Base-by-base conservation (phyloP, 768 basidiomycete genomes). In the Leccinum disarticulatum region DNA sequence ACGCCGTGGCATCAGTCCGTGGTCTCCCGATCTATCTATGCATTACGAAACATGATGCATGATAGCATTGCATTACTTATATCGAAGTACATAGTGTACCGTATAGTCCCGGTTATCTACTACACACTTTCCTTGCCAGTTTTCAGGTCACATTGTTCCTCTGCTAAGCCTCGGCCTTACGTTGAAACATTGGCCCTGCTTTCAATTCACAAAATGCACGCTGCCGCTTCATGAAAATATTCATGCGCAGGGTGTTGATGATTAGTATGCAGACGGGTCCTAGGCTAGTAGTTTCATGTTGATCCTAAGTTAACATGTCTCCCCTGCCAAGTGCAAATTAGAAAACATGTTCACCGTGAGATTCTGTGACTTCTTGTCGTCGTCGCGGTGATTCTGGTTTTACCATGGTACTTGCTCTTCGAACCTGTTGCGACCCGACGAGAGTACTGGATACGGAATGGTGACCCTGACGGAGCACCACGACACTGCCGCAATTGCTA, bases 1-100 rank as follows among this genome's bases (percentile, higher is more conserved):
- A 59, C 50, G 48, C 31, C 59, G 38, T 55, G 33, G 28, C 33
- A 46, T 36, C 10, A 49, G 19, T 59, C 51, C 52, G 33, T 28
- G 33, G 33, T n/a, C 43, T 22, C 28, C 25, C 19, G 31, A 56
- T 52, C 25, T 41, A 41, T 41, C 17, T 41, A 41, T 41, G 10
- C 43, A 19, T 11, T 43, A 43, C 10, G 10, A 14, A 15, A 36
- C 36, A 43, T 41, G 7, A 43, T 43, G 41, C n/a, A 41, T 41
- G 3, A n/a, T 41, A 35, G 33, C 33, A 35, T 35, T 14, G 33
- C 33, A 35, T 14, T 6, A 22, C 22, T 22, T 22, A 35, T 35
- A 13, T 33, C 33, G 41, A 41, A 41, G 41, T 43, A 43, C 25
- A 9, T 13, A 35, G 15, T 38, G 38, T n/a, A n/a, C 43, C n/a